Evolutionary conservation across 345 rosid species (phyloP), one percentile per base, ranked within the genome.

Genomic region (Ceriops zippeliana): DNA sequence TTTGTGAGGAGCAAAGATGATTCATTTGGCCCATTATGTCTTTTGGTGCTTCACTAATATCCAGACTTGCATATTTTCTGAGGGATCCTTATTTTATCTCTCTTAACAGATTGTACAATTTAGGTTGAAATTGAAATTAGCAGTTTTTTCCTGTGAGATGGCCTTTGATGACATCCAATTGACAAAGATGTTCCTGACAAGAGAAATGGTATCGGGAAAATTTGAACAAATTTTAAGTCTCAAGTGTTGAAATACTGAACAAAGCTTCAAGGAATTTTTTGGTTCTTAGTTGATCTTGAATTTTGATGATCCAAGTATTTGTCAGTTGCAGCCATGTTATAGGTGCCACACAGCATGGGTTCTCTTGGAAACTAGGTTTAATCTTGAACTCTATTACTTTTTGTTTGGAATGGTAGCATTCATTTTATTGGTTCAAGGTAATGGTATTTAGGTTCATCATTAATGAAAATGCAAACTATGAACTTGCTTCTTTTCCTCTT

Each of bases 241-340:
- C 17, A 19, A 35, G 26, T 27, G 61, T 52, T 70, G 67, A 70
- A 34, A 27, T 52, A 61, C 34, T 52, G 51, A n/a, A 27, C 51
- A 51, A 59, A 69, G 73, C 66, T 69, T 58, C 19, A 26, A 22
- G 52, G 59, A 49, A 19, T 24, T 62, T 62, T 35, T 53, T 8
- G 26, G 17, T 15, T 11, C 16, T 42, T 42, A 42, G 49, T 42
- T 42, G 49, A 42, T 42, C 17, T 3, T 13, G 16, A 42, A 42
- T 42, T 16, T 42, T 42, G 49, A 42, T 13, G 17, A 42, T 42
- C 49, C 47, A 38, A 38, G 16, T 38, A 13, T 11, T 42, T 42
- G 2, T 13, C 49, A 42, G 49, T 42, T 11, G 49, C 19, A 42
- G 49, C 49, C 49, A 42, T 11, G 49, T 13, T 42, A 42, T 11